Conservation (phyloP, 2,329 filamentous ascomycete species). For the Verticillium nonalfalfae region DNA sequence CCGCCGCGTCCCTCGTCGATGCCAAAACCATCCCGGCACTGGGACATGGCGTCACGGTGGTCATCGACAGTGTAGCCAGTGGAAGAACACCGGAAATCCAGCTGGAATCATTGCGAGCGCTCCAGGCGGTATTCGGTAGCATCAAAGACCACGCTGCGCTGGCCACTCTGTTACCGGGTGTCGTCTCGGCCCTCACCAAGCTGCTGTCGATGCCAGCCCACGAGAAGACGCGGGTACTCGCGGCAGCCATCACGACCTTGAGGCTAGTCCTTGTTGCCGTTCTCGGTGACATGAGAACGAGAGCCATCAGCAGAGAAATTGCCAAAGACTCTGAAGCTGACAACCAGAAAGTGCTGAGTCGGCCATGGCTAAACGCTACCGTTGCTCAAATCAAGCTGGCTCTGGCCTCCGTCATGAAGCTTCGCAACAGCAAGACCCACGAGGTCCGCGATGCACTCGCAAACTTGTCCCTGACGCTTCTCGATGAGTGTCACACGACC, state of each 20-base stretch:
- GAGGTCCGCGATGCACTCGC: slow-evolving; percentile 65
- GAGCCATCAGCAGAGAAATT: slow-evolving; percentile 27
- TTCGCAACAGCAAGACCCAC: slow-evolving; percentile 62
- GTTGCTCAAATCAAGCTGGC: slow-evolving; percentile 76
- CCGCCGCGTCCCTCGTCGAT: slow-evolving; percentile 43
- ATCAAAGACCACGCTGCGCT: slow-evolving; percentile 69
- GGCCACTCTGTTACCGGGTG: slow-evolving; percentile 81
- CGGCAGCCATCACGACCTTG: slow-evolving; percentile 54
- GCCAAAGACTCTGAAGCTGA: slow-evolving; percentile 17
- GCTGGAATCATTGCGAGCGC: slow-evolving; percentile 57
- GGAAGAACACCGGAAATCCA: slow-evolving; percentile 63
- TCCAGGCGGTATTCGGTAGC: slow-evolving; percentile 55
- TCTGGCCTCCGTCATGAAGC: slow-evolving; percentile 67
- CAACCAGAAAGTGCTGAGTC: slow-evolving; percentile 33
- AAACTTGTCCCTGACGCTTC: slow-evolving; percentile 63
- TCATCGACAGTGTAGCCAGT: slow-evolving; percentile 67
- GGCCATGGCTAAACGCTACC: slow-evolving; percentile 74
- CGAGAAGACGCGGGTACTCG: slow-evolving; percentile 52
- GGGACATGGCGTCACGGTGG: slow-evolving; percentile 74
- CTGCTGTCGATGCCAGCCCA: slow-evolving; percentile 63
- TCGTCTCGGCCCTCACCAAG: slow-evolving; percentile 74
- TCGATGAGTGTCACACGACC: slow-evolving; percentile 73
- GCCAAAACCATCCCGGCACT: slow-evolving; percentile 66
- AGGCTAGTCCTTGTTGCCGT: slow-evolving; percentile 46
- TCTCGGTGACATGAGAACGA: slow-evolving; percentile 50